Percentiles rank a stretch among this genome's conserved stretches.
phyloP scores from a whole-genome alignment of 495 filamentous ascomycete genomes.

The Aspergillus nidulans region DNA sequence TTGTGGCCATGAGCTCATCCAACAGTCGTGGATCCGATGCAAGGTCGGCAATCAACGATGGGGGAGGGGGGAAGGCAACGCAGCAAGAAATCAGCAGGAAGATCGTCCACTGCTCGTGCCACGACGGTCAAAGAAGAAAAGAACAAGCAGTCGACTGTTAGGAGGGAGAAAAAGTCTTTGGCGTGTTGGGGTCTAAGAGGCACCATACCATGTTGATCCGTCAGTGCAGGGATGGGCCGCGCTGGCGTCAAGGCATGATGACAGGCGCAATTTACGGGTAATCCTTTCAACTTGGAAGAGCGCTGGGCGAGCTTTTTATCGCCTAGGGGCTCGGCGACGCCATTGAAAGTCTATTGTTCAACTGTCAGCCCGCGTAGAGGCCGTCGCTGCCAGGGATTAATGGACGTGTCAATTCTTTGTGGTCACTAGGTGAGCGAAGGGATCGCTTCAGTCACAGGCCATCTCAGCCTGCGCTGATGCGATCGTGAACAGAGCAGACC shows the following conservation, averaged over 20 bases:
- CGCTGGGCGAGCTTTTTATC: conserved; percentile 5
- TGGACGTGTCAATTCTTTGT: conserved; percentile 1
- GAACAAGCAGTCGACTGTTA: neutral
- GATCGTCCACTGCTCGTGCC: neutral
- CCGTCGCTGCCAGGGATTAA: neutral
- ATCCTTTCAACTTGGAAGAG: conserved; percentile 1
- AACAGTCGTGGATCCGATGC: neutral
- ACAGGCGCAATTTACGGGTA: conserved; percentile 2
- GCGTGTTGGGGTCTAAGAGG: conserved; percentile 2
- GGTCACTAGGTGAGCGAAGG: neutral
- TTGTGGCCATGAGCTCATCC: conserved; percentile 4
- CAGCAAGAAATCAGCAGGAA: conserved; percentile 1
- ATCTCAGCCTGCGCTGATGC: neutral
- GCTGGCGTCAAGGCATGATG: conserved; percentile 5
- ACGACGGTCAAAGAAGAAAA: neutral
- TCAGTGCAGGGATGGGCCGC: conserved; percentile 5
- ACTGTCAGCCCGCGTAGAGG: neutral
- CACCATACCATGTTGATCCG: conserved; percentile 9
- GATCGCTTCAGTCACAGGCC: neutral
- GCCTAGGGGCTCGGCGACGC: neutral
- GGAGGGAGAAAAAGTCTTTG: conserved; percentile 1
- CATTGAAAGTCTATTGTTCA: neutral
- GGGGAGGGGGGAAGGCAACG: neutral
- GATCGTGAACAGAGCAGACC: neutral
- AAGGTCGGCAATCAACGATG: neutral